phyloP scores from a whole-genome alignment of 176 grass and related monocot species.

The Oryza meyeriana region DNA sequence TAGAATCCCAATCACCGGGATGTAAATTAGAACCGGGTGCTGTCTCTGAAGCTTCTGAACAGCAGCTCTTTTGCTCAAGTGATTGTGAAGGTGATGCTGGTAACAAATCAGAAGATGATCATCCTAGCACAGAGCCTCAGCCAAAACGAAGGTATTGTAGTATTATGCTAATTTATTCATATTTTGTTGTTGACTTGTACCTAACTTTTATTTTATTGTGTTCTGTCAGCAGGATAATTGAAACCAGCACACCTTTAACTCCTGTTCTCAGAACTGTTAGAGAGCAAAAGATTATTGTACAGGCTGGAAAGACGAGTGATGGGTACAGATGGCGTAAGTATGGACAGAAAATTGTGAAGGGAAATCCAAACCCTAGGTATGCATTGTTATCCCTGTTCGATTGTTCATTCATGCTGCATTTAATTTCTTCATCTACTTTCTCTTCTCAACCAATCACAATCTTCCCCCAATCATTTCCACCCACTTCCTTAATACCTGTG shows the following conservation, averaged over 20 bases:
- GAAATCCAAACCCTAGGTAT: conserved; percentile 95
- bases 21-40: conserved; percentile 43
- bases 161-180: conserved; percentile 7
- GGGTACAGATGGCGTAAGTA: conserved; percentile 99
- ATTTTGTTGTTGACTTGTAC: conserved; percentile 22
- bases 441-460: no score
- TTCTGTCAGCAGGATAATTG: conserved; percentile 50
- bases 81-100: conserved; percentile 85
- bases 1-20: conserved; percentile 47
- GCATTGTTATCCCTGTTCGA: background rate
- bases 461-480: no score
- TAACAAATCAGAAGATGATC: conserved; percentile 60
- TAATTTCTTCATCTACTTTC: no score
- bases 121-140: conserved; percentile 46
- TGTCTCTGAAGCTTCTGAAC: conserved; percentile 57
- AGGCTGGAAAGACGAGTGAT: conserved; percentile 73
- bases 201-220: conserved; percentile 34
- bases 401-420: background rate
- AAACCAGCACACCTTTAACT: conserved; percentile 40
- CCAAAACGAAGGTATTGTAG: conserved; percentile 68
- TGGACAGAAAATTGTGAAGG: conserved; percentile 98
- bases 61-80: conserved; percentile 90
- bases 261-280: conserved; percentile 74
- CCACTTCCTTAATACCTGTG: no score
- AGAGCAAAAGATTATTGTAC: conserved; percentile 88